Percentiles rank a stretch among this genome's conserved stretches.
phyloP scores from a whole-genome alignment of 2,329 filamentous ascomycete genomes.

The Scedosporium minutisporum region DNA sequence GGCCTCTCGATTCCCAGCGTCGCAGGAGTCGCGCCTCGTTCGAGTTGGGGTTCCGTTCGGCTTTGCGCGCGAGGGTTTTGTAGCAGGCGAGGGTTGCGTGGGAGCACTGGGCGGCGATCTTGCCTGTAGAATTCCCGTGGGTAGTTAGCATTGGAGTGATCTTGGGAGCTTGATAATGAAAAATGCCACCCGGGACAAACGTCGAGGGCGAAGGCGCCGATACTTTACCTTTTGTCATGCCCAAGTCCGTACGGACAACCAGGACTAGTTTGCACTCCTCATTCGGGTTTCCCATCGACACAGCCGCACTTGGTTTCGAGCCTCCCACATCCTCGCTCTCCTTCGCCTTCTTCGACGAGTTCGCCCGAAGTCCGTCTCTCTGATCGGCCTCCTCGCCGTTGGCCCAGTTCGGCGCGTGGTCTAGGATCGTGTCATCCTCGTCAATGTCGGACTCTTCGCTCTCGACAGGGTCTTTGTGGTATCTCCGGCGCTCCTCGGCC shows the following conservation, averaged over 20 bases:
- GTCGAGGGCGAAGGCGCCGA: background rate
- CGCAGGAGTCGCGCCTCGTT: slow-evolving; percentile 55
- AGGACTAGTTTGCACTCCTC: slow-evolving; percentile 94
- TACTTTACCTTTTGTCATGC: slow-evolving; percentile 86
- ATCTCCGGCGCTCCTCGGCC: slow-evolving; percentile 45
- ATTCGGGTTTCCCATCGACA: slow-evolving; percentile 25
- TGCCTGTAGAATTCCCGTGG: slow-evolving; percentile 47
- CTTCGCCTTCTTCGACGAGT: slow-evolving; percentile 21
- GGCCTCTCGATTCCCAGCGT: slow-evolving; percentile 78
- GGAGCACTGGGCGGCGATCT: slow-evolving; percentile 90
- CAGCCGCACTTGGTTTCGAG: slow-evolving; percentile 9
- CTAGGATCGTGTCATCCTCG: slow-evolving; percentile 47
- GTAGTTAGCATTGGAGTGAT: background rate
- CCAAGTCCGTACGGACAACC: slow-evolving; percentile 85
- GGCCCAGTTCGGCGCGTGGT: slow-evolving; percentile 59
- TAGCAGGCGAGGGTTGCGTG: slow-evolving; percentile 98
- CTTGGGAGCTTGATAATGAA: background rate
- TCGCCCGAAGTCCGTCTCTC: slow-evolving; percentile 41
- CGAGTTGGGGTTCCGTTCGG: slow-evolving; percentile 40
- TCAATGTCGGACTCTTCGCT: slow-evolving; percentile 61
- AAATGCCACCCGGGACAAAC: background rate
- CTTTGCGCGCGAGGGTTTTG: slow-evolving; percentile 59
- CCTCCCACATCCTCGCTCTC: slow-evolving; percentile 32
- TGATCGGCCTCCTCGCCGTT: slow-evolving; percentile 52
- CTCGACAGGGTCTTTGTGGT: slow-evolving; percentile 51